Evolutionary conservation across 495 filamentous ascomycete genomes (phyloP).

Genomic region (Friedmanniomyces simplex): DNA sequence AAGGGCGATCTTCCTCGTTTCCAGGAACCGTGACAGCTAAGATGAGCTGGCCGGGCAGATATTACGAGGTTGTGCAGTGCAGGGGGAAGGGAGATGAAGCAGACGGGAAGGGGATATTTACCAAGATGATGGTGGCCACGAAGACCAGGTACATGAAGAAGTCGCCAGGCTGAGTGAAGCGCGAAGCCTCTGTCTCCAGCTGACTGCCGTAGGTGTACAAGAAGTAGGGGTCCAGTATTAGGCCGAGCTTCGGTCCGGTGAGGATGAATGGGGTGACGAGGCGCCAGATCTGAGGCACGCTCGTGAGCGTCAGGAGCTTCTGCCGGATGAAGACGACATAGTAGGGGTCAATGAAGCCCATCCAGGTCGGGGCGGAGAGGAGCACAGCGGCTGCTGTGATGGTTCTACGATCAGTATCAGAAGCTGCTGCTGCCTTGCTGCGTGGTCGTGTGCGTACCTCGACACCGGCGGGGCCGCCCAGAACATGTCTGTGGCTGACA

Average conservation of each 20-base stretch:
- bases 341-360: constrained; percentile 44
- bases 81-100: constrained; percentile 10
- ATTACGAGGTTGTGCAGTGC: constrained; percentile 54
- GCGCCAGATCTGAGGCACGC: constrained; percentile 58
- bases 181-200: constrained; percentile 49
- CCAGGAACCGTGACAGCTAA: constrained; percentile 94
- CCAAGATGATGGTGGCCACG: constrained; percentile 47
- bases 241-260: constrained; percentile 49
- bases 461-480: constrained; percentile 61
- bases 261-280: constrained; percentile 63
- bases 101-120: constrained; percentile 38
- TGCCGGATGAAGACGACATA: constrained; percentile 55
- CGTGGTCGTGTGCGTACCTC: constrained; percentile 41
- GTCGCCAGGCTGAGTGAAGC: constrained; percentile 54
- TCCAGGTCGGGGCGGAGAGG: constrained; percentile 37
- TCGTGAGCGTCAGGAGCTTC: constrained; percentile 33
- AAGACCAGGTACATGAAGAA: constrained; percentile 60
- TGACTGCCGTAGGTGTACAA: constrained; percentile 55
- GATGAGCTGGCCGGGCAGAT: constrained; percentile 86
- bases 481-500: constrained; percentile 51
- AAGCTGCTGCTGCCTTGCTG: constrained; percentile 13
- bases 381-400: constrained; percentile 54
- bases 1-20: constrained; percentile 94
- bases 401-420: constrained; percentile 51
- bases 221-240: constrained; percentile 78